phyloP scores from a whole-genome alignment of 257 asterid species.

The Solanum appendiculatum region DNA sequence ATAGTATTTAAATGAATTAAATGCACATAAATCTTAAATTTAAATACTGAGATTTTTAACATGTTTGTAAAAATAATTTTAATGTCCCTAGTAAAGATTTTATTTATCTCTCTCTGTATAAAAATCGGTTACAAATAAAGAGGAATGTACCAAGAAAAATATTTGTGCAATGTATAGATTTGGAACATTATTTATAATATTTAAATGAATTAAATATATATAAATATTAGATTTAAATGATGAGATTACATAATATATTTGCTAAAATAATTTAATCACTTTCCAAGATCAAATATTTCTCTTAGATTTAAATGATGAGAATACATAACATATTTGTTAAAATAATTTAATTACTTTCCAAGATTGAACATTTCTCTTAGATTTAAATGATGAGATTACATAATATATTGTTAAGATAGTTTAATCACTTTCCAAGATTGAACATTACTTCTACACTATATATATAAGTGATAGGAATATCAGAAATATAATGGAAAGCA shows the following conservation, averaged over 20 bases:
- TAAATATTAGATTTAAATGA: too few relatives aligned
- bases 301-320: background rate
- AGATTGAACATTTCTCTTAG: background rate
- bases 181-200: too few relatives aligned
- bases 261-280: background rate
- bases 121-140: background rate
- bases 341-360: background rate
- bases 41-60: background rate
- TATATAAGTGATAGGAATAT: background rate
- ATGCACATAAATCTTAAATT: background rate
- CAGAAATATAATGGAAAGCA: background rate
- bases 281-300: too few relatives aligned
- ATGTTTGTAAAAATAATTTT: too few relatives aligned
- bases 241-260: background rate
- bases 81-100: background rate
- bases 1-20: too few relatives aligned
- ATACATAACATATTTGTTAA: background rate
- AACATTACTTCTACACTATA: background rate
- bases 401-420: too few relatives aligned
- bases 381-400: too few relatives aligned
- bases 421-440: background rate
- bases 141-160: background rate
- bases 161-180: background rate
- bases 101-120: too few relatives aligned
- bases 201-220: background rate